These are phyloP conservation scores for Zygosaccharomyces sapae DNA, from an alignment of 1,139 yeast species.

Conservation along the genomic window DNA sequence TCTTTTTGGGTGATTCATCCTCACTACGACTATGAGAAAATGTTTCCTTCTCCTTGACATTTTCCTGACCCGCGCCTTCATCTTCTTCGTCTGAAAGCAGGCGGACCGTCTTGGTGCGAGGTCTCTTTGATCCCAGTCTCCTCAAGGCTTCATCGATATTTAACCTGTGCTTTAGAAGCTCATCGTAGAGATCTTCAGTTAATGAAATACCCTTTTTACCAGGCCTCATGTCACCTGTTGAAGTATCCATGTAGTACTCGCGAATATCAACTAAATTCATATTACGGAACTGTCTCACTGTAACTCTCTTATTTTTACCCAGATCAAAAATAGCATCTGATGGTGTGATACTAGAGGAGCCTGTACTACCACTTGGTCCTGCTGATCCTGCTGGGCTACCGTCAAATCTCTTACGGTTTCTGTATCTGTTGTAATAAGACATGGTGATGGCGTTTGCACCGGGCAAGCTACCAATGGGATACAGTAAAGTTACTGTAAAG, in stretches of 20 bases:
- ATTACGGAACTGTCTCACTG: slow-evolving; percentile 66
- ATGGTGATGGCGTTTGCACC: slow-evolving; percentile 13
- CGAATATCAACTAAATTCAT: slow-evolving; percentile 69
- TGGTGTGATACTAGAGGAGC: slow-evolving; percentile 13
- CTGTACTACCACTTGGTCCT: slow-evolving; percentile 11
- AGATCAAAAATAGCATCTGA: slow-evolving; percentile 42
- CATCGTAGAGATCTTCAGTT: slow-evolving; percentile 65
- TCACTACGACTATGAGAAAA: slow-evolving; percentile 9
- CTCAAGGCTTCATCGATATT: slow-evolving; percentile 59
- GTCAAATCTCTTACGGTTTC: slow-evolving; percentile 24
- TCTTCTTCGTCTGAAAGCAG: slow-evolving; percentile 29
- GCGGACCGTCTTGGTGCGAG: slow-evolving; percentile 31
- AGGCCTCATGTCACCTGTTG: slow-evolving; percentile 59
- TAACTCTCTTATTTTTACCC: slow-evolving; percentile 66
- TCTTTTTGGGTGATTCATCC: slow-evolving; percentile 19
- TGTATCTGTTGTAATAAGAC: slow-evolving; percentile 35
- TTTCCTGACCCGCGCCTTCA: slow-evolving; percentile 13
- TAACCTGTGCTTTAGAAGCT: slow-evolving; percentile 49
- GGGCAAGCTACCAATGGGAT: slow-evolving; percentile 4
- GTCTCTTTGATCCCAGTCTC: slow-evolving; percentile 40
- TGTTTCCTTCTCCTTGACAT: slow-evolving; percentile 15
- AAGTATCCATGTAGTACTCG: slow-evolving; percentile 66
- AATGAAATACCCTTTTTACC: slow-evolving; percentile 84
- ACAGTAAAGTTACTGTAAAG: not conserved
- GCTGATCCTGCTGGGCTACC: slow-evolving; percentile 12